Base-by-base conservation (phyloP, 192 early-diverging fungal species). In the Entomortierella chlamydospora region DNA sequence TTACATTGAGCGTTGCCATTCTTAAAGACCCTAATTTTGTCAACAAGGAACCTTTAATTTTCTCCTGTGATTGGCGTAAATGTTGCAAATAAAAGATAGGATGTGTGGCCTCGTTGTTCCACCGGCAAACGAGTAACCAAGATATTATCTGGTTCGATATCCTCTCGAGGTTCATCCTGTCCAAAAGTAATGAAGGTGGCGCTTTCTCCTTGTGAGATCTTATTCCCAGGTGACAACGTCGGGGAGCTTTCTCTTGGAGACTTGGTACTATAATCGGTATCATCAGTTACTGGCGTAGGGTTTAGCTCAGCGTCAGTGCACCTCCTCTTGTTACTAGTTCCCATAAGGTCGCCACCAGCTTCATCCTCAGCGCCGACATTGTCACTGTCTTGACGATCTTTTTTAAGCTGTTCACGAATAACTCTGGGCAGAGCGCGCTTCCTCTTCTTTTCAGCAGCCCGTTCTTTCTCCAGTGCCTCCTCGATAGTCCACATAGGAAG, bases 61-160 rank as follows among this genome's bases (percentile, higher is more conserved):
- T 54, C 4, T 54, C 26, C 26, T 29, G n/a, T 28, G 25, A 10
- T 20, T 47, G 92, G 92, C 30, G 93, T 82, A 66, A 94, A 86
- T 0, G 91, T 93, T 6, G 95, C 96, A 92, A 99, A 99, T 17
- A 95, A 94, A 67, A 99, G 84, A 72, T 94, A 99, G 34, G 96
- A 97, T 1, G 97, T 99, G 77, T 99, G 97, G 2, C 97, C 97
- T 29, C 91, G 88, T 62, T 86, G 82, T 52, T 85, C 90, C 1
- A 54, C 69, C 2, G 84, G 70, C 10, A 89, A 87, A 54, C 90
- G 93, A 4, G 93, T 87, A 10, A 93, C 85, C 37, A 88, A 53
- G 29, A 91, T 53, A 37, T 88, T 85, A 25, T 64, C 57, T 41
- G 78, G 83, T 34, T 83, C 73, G 29, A 73, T 67, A 28, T 74